Percentiles rank a stretch among this genome's conserved stretches.
phyloP scores from a whole-genome alignment of 169 alveolate species.

The Cryptosporidium parvum region DNA sequence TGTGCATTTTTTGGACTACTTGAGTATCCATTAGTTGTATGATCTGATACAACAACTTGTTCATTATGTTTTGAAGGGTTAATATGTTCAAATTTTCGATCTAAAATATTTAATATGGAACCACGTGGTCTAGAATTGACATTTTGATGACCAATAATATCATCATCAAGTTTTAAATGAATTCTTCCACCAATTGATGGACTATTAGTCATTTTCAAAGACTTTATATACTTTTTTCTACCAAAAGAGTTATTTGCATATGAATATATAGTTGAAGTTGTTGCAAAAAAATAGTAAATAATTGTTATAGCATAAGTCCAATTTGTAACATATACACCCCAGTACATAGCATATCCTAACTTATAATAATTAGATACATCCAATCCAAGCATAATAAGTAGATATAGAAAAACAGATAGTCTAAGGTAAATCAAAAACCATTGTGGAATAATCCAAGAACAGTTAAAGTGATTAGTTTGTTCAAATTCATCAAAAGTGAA shows the following conservation, averaged over 20 bases:
- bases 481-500: slow-evolving; percentile 66
- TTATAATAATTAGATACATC: slow-evolving; percentile 44
- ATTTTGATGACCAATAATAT: not conserved
- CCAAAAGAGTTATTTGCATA: slow-evolving; percentile 58
- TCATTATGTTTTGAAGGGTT: not conserved
- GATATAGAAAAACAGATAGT: slow-evolving; percentile 9
- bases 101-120: not conserved
- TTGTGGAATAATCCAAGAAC: slow-evolving; percentile 74
- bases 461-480: slow-evolving; percentile 39
- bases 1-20: not conserved
- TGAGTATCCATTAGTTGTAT: slow-evolving; percentile 20
- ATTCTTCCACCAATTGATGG: slow-evolving; percentile 5
- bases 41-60: not conserved
- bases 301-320: slow-evolving; percentile 70
- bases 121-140: not conserved
- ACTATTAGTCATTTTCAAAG: not conserved
- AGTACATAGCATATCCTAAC: slow-evolving; percentile 23
- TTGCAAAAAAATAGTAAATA: slow-evolving; percentile 56
- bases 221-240: slow-evolving; percentile 33
- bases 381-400: slow-evolving; percentile 48
- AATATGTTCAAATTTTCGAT: not conserved
- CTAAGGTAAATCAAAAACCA: slow-evolving; percentile 58
- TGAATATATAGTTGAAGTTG: slow-evolving; percentile 45
- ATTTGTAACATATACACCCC: slow-evolving; percentile 74
- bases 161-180: not conserved